Base-by-base conservation (phyloP, 2,329 filamentous ascomycete species). In the Paracoccidioides brasiliensis region DNA sequence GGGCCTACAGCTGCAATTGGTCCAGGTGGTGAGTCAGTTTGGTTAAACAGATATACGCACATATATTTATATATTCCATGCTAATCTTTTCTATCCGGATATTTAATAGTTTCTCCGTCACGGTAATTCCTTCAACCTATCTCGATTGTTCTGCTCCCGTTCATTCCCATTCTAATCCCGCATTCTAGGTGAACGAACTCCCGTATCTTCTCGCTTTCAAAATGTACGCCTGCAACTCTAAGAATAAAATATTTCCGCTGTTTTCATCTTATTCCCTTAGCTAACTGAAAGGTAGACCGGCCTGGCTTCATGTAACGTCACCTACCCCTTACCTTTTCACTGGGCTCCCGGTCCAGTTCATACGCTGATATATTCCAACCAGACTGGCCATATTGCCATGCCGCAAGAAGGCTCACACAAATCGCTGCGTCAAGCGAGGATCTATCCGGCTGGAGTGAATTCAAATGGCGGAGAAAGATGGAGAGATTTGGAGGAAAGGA, bases 311-410 rank as follows among this genome's bases (percentile, higher is more conserved):
- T 77, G 76, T 78, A 74, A 62, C 54, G 52, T 37, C 41, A 7
- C 46, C 48, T 38, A 40, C 30, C 12, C 7, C 12, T 32, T 15
- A 40, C 53, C 45, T 50, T 37, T 50, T 22, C 42, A 35, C 15
- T 44, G 50, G 42, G 22, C 49, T 15, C n/a, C 42, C 7, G 5
- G 12, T 9, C 22, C 46, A 49, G 32, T 38, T 15, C 49, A 52
- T 35, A 30, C 55, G 49, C 32, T 50, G 40, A 52, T 49, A 37
- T 43, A 28, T 43, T 57, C 64, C 58, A 61, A 68, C 54, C 55
- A 77, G 78, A 83, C 71, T 98, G 93, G 93, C 89, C 93, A 1
- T 97, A 96, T 72, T 98, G 93, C 73, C 80, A 81, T 61, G 81
- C 84, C 55, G 87, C 86, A 28, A 80, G 82, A 57, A 83, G 85